These are phyloP conservation scores for Dicorynia guianensis DNA, from an alignment of 306 rosid species.

Conservation along the genomic window DNA sequence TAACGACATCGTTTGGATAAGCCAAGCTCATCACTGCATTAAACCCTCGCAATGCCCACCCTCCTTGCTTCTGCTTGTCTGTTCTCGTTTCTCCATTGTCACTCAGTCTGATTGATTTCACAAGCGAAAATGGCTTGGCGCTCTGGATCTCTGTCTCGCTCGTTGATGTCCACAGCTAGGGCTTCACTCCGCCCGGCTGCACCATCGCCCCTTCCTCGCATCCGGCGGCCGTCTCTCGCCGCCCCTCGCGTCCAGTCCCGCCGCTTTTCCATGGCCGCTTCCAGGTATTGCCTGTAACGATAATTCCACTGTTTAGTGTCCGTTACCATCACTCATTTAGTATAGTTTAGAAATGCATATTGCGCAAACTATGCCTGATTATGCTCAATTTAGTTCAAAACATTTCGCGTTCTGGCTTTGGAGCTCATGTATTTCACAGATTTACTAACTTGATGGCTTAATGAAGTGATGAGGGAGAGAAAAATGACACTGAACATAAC, in stretches of 20 bases:
- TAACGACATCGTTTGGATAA: conserved; percentile 30
- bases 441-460: background rate
- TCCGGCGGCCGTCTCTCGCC: conserved; percentile 65
- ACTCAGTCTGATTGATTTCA: background rate
- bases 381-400: background rate
- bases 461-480: background rate
- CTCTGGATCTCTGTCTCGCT: conserved; percentile 77
- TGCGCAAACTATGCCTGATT: background rate
- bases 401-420: background rate
- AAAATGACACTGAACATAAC: too few relatives aligned
- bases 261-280: conserved; percentile 68
- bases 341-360: background rate
- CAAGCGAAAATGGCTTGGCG: conserved; percentile 63
- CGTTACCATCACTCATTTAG: background rate
- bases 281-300: conserved; percentile 55
- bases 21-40: background rate
- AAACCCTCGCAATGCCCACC: conserved; percentile 80
- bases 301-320: background rate
- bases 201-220: conserved; percentile 64
- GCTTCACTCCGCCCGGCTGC: conserved; percentile 70
- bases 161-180: conserved; percentile 71
- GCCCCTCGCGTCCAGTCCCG: conserved; percentile 73
- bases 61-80: background rate
- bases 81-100: background rate
- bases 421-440: background rate